A percentile compares a stretch with the other conserved stretches of the same genome.
phyloP scores from a whole-genome alignment of 1,284 basidiomycete species.

The Leucoagaricus sp. region DNA sequence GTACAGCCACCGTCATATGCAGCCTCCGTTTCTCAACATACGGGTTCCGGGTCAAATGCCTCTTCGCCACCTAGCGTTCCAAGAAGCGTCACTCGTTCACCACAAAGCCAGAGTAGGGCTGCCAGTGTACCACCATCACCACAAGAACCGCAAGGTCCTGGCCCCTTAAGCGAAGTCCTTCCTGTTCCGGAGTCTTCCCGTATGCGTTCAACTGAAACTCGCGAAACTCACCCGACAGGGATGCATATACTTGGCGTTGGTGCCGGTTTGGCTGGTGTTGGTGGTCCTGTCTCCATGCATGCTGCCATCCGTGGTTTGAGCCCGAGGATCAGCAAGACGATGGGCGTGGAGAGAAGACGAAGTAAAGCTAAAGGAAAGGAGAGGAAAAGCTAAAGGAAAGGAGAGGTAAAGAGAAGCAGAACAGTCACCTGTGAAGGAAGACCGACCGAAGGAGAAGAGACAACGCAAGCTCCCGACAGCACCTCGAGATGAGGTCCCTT shows the following conservation, averaged over 20 bases:
- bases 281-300: conserved; percentile 9
- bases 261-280: background rate
- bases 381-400: background rate
- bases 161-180: background rate
- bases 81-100: conserved; percentile 1
- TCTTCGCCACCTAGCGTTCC: conserved; percentile 25
- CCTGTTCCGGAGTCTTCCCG: no score
- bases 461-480: background rate
- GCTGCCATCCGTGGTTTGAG: conserved; percentile 11
- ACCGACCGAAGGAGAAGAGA: background rate
- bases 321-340: conserved; percentile 9
- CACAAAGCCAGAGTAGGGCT: background rate
- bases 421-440: no score
- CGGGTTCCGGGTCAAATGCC: conserved; percentile 18
- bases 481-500: background rate
- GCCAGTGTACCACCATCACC: conserved; percentile 1
- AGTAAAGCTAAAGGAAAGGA: background rate
- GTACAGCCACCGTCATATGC: conserved; percentile 32
- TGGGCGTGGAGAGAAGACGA: background rate
- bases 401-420: background rate
- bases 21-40: conserved; percentile 27
- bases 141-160: conserved; percentile 3
- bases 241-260: conserved; percentile 12
- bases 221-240: background rate
- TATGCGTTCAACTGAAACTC: background rate